Conservation (phyloP, 106 monocot species). For the Allium sativum region DNA sequence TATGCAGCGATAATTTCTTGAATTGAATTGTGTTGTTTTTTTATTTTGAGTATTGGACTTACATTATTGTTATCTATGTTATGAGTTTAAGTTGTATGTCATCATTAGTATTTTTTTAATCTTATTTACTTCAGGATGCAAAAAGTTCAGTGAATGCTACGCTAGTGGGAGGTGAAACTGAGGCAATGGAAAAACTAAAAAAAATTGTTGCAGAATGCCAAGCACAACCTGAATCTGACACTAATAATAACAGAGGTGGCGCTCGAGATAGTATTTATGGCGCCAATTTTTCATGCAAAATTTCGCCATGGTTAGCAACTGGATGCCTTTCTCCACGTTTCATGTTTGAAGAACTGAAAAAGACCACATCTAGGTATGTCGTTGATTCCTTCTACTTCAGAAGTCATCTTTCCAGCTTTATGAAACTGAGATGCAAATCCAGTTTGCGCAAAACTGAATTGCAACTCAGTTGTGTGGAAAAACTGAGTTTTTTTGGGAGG, state of each 20-base stretch:
- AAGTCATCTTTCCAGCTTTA: no score
- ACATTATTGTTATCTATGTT: no score
- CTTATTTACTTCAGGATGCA: slow-evolving; percentile 12
- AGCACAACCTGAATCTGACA: slow-evolving; percentile 53
- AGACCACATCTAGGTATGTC: slow-evolving; percentile 46
- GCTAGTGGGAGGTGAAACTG: slow-evolving; percentile 74
- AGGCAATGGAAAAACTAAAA: slow-evolving; percentile 77
- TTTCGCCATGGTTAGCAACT: slow-evolving; percentile 87
- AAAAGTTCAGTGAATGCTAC: slow-evolving; percentile 48
- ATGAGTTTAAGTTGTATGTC: background rate
- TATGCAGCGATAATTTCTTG: no score
- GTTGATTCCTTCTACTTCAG: no score
- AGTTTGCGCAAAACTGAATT: no score
- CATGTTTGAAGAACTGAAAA: slow-evolving; percentile 88
- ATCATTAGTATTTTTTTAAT: no score
- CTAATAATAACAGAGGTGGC: slow-evolving; percentile 19
- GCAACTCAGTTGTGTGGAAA: no score
- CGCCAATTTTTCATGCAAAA: slow-evolving; percentile 98
- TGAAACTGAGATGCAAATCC: no score
- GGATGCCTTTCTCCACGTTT: slow-evolving; percentile 94
- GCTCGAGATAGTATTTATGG: slow-evolving; percentile 74
- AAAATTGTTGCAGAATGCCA: slow-evolving; percentile 63
- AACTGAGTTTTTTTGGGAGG: no score
- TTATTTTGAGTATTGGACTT: no score
- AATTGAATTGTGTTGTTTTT: no score